Evolutionary conservation across 306 rosid species (phyloP), one percentile per base, ranked within the genome.

Genomic region (Elaeagnus macrophylla): DNA sequence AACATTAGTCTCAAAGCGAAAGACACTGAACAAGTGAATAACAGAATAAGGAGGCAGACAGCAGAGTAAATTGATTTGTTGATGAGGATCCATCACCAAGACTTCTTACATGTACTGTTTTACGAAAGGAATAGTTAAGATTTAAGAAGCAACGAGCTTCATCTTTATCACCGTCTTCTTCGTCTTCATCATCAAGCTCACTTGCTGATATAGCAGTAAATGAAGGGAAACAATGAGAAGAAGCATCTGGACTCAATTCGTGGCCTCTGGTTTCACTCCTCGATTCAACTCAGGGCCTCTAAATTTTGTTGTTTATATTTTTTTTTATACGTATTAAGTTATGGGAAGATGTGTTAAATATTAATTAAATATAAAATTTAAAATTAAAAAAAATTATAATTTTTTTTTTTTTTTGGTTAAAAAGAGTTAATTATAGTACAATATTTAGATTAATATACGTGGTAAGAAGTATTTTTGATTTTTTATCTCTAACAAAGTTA

Each of bases 41-140:
- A 18, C 77, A n/a, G n/a, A n/a, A n/a, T 4, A 20, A 51, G 43
- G 75, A 59, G 12, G 69, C 80, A 40, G 89, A 75, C 42, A 77
- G 37, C 41, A 81, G 94, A 78, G 91, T 70, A 35, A 83, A 68
- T 51, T 93, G 99, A 95, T 88, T 88, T 75, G 84, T 84, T 18
- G 99, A 93, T 70, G 99, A 93, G 49, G 95, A 88, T 59, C 99
- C 96, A 1, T 93, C 96, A 72, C 95, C 99, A 5, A 84, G 99
- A 62, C 99, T 96, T 46, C 96, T 96, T 3, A 93, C 81, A 72
- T 93, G 96, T 71, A 88, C 99, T 20, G 90, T 93, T 62, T 62
- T 93, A 16, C 88, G 96, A 96, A 93, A 93, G 71, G 99, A 93
- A 75, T 80, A 88, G 14, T 60, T 93, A 39, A 84, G 88, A 79